Evolutionary conservation across 148 eudicot species (phyloP), one percentile per base, ranked within the genome.

Genomic region (Rhododendron vialii): DNA sequence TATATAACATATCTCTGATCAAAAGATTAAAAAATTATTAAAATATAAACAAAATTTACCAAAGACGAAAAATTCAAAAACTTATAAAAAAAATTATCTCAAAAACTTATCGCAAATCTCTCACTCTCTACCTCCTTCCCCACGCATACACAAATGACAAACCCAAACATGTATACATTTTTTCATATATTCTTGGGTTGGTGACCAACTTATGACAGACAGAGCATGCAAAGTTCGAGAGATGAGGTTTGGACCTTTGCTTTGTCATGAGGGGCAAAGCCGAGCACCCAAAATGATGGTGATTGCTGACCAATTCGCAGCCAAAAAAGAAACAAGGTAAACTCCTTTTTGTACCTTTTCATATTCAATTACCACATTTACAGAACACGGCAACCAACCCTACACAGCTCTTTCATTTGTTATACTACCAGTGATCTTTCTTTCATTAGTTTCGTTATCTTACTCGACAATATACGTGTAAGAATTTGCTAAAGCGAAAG

Each of bases 201-300:
- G 85, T 69, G 43, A 69, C 43, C 78, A n/a, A 47, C 79, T 9
- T 28, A 36, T 45, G 26, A 4, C 55, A 14, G 41, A 4, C 55
- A n/a, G 7, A 35, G 84, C 50, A 41, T 61, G 84, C 53, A 24
- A 83, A 14, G 50, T 10, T 35, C 24, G 20, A 26, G 85, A 69
- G 59, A 47, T 36, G n/a, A 69, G 14, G 61, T 83, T 59, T 77
- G 78, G 17, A 30, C 85, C n/a, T 65, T 43, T 63, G 75, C 76
- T 67, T 63, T 18, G n/a, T 76, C 85, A 83, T 65, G 77, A 65
- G 84, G 35, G 50, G 33, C 55, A 43, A 82, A 63, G 36, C 76
- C 47, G 51, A 82, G 84, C 76, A 65, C 55, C 57, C 77, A 63
- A 43, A 41, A 65, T 65, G 85, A 65, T 83, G 36, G 77, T 45